Percentiles rank a stretch among this genome's conserved stretches.
Evolutionary conservation across 192 early-diverging fungal species (phyloP).

Genomic region (Backusella mclennaniae): DNA sequence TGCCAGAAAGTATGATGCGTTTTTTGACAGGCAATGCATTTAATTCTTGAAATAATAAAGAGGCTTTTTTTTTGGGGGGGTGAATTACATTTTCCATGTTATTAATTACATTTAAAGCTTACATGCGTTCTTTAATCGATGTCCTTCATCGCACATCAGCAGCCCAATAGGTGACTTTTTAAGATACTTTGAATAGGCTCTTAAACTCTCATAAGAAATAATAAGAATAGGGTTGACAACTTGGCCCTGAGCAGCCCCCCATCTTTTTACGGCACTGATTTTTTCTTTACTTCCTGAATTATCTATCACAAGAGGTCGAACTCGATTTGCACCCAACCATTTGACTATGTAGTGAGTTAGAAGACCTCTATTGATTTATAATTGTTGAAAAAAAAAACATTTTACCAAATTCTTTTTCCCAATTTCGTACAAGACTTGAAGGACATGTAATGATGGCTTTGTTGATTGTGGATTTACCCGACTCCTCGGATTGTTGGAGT

Average conservation of each 20-base stretch:
- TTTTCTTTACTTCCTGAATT: constrained; percentile 89
- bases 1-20: constrained; percentile 93
- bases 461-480: constrained; percentile 90
- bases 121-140: constrained; percentile 90
- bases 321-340: constrained; percentile 86
- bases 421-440: constrained; percentile 92
- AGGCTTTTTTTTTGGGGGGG: constrained; percentile 49
- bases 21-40: constrained; percentile 76
- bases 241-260: constrained; percentile 83
- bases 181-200: constrained; percentile 75
- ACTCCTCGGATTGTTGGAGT: constrained; percentile 82
- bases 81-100: constrained; percentile 51
- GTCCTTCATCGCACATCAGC: constrained; percentile 96
- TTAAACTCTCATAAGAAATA: constrained; percentile 95
- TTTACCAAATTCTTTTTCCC: constrained; percentile 90
- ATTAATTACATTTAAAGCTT: background rate
- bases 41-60: constrained; percentile 24
- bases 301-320: constrained; percentile 86
- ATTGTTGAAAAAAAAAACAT: no score
- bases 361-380: background rate
- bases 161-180: constrained; percentile 83
- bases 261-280: constrained; percentile 72
- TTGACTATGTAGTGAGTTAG: constrained; percentile 52
- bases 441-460: constrained; percentile 98
- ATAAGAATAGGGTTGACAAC: constrained; percentile 85